Evolutionary conservation across 441 rosid genomes (phyloP).

Genomic region (Geranium incanum): DNA sequence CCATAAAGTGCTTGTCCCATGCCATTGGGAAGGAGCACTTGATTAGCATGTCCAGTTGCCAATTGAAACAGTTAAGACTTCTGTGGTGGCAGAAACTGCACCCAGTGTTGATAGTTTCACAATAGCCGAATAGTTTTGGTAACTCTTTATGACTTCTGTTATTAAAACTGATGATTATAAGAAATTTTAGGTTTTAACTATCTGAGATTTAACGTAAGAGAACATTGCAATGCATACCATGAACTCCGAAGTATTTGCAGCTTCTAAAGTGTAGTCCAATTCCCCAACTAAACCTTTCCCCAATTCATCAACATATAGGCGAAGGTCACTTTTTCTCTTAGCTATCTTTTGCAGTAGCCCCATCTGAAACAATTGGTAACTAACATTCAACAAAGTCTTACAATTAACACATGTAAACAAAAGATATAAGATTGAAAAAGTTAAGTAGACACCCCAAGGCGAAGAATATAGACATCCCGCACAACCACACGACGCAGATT

Average conservation of each 20-base stretch:
- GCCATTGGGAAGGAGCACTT: conserved; percentile 2
- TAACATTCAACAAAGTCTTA: conserved; percentile 20
- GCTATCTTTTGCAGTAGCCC: conserved; percentile 84
- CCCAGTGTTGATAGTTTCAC: not conserved
- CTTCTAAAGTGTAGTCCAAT: conserved; percentile 79
- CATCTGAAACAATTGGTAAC: conserved; percentile 42
- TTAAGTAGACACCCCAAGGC: conserved; percentile 69
- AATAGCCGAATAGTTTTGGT: not conserved
- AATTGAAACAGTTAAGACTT: conserved; percentile 6
- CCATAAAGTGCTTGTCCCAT: not conserved
- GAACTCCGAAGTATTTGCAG: conserved; percentile 78
- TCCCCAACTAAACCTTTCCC: conserved; percentile 95
- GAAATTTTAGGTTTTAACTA: not conserved
- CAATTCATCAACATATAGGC: conserved; percentile 94
- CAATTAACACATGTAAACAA: conserved; percentile 7
- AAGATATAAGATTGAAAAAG: conserved; percentile 9
- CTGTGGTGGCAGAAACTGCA: conserved; percentile 10
- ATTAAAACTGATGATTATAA: not conserved
- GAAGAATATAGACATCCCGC: conserved; percentile 81
- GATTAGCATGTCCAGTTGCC: conserved; percentile 7
- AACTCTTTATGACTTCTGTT: not conserved
- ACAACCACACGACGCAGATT: conserved; percentile 72
- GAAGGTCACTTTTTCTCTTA: conserved; percentile 76
- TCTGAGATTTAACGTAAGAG: conserved; percentile 8
- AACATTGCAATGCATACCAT: conserved; percentile 39